Percentiles rank a stretch among this genome's conserved stretches.
Evolutionary conservation across 768 basidiomycete genomes (phyloP).

Genomic region (Amanita exitialis): DNA sequence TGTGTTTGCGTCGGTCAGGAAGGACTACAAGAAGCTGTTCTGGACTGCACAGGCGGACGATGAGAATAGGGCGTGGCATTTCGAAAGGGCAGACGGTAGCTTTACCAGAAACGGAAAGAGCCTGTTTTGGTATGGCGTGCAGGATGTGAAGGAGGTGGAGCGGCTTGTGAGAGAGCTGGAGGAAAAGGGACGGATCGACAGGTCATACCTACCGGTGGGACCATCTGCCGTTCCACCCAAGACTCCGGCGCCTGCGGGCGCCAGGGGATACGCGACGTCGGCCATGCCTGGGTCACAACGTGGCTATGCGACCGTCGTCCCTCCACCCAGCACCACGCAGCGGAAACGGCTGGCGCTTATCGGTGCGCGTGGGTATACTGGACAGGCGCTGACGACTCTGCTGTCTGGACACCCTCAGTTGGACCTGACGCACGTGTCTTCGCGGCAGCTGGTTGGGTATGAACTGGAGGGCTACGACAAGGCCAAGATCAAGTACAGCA

Average conservation of each 20-base stretch:
- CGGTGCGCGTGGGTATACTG: constrained; percentile 94
- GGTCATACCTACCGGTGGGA: constrained; percentile 85
- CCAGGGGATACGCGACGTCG: constrained; percentile 50
- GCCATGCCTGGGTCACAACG: constrained; percentile 41
- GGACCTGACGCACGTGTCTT: constrained; percentile 90
- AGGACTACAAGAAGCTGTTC: constrained; percentile 88
- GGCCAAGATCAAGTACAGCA: constrained; percentile 60
- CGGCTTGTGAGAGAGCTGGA: constrained; percentile 67
- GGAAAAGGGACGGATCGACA: constrained; percentile 71
- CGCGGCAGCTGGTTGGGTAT: constrained; percentile 83
- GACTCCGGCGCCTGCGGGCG: constrained; percentile 29
- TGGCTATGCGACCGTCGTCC: constrained; percentile 72
- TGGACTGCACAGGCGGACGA: constrained; percentile 98
- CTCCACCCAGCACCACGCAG: constrained; percentile 37
- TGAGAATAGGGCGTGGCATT: constrained; percentile 97
- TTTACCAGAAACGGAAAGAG: constrained; percentile 92
- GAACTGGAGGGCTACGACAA: constrained; percentile 79
- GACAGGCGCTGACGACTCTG: constrained; percentile 83
- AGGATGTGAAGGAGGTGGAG: constrained; percentile 89
- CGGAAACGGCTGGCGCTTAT: constrained; percentile 91
- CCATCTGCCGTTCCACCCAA: constrained; percentile 54
- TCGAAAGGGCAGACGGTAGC: constrained; percentile 94
- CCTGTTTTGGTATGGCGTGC: constrained; percentile 96
- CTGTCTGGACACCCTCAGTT: constrained; percentile 84
- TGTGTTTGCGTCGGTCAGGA: constrained; percentile 93